These are phyloP conservation scores for Suillus cothurnatus DNA, from an alignment of 768 basidiomycete species.

Conservation along the genomic window DNA sequence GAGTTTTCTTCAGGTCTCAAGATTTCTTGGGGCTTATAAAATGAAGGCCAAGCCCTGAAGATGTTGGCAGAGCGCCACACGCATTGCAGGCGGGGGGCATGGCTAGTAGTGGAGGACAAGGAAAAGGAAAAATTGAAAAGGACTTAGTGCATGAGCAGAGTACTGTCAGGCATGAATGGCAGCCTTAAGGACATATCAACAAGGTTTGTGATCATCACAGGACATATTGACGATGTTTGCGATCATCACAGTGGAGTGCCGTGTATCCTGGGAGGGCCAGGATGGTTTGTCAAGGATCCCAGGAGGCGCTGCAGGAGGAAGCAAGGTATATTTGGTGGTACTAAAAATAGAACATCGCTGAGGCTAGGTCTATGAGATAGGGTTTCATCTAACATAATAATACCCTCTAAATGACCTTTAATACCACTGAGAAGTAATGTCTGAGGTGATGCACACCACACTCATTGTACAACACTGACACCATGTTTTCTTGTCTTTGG, in stretches of 20 bases:
- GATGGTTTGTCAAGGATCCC: neutral
- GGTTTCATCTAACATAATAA: neutral
- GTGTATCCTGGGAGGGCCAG: neutral
- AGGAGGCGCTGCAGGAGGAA: neutral
- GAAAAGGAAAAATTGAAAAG: neutral
- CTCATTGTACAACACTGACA: too few species aligned
- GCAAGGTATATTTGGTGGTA: neutral
- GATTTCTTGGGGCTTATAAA: slow-evolving; percentile 22
- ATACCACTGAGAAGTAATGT: neutral
- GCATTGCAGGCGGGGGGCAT: neutral
- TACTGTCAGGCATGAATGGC: neutral
- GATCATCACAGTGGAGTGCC: neutral
- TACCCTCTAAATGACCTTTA: neutral
- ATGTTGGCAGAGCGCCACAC: neutral
- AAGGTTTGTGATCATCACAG: neutral
- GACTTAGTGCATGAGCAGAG: neutral
- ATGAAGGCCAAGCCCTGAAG: slow-evolving; percentile 16
- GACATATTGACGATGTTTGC: neutral
- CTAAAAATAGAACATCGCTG: neutral
- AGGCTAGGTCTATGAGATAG: neutral
- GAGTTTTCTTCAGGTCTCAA: slow-evolving; percentile 12
- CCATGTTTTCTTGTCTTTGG: too few species aligned
- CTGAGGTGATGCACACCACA: too few species aligned
- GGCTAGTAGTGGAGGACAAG: neutral
- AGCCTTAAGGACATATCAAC: neutral